Conservation (phyloP, 2,329 filamentous ascomycete species). For the Aspergillus neoniger region DNA sequence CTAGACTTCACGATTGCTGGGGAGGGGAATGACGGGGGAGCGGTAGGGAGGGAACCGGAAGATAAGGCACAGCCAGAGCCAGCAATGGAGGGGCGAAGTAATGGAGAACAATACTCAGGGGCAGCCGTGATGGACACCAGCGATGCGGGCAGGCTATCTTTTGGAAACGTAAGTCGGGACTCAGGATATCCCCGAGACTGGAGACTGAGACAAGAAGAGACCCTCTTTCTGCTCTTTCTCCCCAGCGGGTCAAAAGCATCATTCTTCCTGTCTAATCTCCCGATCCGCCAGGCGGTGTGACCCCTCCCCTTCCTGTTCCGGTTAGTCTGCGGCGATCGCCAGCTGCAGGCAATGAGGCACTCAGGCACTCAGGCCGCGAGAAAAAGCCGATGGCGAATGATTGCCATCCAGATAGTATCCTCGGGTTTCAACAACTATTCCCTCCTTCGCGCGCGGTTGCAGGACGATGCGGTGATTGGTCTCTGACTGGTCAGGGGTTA, state of each 20-base stretch:
- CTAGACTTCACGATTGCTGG: slow-evolving; percentile 12
- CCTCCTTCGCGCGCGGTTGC: not conserved
- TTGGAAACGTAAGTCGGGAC: slow-evolving; percentile 26
- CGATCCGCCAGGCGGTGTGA: not conserved
- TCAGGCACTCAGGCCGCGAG: not conserved
- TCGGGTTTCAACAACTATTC: no score
- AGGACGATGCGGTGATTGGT: not conserved
- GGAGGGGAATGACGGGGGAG: slow-evolving; percentile 13
- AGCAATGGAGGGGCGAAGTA: not conserved
- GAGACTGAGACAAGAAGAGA: not conserved
- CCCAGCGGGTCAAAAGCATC: not conserved
- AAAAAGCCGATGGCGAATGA: not conserved
- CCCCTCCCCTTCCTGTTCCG: not conserved
- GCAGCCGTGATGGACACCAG: not conserved
- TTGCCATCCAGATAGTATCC: not conserved
- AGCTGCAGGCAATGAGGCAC: not conserved
- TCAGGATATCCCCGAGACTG: slow-evolving; percentile 2
- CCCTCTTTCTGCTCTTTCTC: not conserved
- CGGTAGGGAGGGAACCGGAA: not conserved
- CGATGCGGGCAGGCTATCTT: slow-evolving; percentile 15
- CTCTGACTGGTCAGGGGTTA: not conserved
- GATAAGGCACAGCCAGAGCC: not conserved
- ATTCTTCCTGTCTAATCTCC: not conserved
- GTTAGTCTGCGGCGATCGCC: not conserved
- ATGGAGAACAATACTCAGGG: slow-evolving; percentile 6